These are phyloP conservation scores for Sphagnum contortum DNA, from an alignment of 225 moss, liverwort and hornwort genomes.

Conservation along the genomic window DNA sequence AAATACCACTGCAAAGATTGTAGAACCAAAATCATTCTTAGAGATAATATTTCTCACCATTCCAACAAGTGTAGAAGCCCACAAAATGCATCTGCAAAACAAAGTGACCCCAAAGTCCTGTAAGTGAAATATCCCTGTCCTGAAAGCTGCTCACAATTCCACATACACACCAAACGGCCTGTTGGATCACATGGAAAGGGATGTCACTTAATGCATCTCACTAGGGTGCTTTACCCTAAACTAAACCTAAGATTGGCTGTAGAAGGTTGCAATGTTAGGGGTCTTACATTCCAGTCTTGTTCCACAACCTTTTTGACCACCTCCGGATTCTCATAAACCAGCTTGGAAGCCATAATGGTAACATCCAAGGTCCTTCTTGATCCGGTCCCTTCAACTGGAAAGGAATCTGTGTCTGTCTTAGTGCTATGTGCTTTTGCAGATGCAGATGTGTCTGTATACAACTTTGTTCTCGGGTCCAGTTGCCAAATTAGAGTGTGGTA, in stretches of 20 bases:
- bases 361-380: conserved; percentile 49
- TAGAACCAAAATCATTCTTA: too few species aligned
- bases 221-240: too few species aligned
- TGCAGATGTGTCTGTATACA: conserved; percentile 18
- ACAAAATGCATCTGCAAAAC: conserved; percentile 69
- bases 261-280: too few species aligned
- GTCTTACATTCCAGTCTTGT: conserved; percentile 35
- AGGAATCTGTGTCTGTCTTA: conserved; percentile 6
- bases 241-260: too few species aligned
- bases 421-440: conserved; percentile 2
- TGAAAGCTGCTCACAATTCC: too few species aligned
- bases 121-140: too few species aligned
- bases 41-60: conserved; percentile 25
- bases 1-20: too few species aligned
- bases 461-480: conserved; percentile 32
- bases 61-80: conserved; percentile 59
- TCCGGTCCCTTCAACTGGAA: conserved; percentile 28
- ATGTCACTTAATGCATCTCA: too few species aligned
- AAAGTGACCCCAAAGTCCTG: too few species aligned
- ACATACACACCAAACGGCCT: too few species aligned
- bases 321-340: conserved; percentile 60
- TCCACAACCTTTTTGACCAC: conserved; percentile 30
- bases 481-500: not conserved
- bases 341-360: conserved; percentile 61
- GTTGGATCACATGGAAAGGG: too few species aligned